Base-by-base conservation (phyloP, 1,139 yeast genomes). In the Debaryomyces coudertii region DNA sequence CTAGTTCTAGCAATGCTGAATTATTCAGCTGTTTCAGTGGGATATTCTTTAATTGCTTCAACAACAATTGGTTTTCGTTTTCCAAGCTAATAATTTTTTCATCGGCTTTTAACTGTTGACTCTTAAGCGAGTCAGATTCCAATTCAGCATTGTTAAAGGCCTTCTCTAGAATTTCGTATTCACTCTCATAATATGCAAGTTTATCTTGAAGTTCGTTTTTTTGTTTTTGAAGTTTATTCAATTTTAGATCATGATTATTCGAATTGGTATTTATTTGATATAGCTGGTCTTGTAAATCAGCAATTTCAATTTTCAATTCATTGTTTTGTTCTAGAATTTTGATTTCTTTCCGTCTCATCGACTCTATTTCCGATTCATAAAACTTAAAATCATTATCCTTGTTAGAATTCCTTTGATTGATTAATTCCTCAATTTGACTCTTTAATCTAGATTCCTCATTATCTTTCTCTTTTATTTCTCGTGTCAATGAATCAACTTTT, bases 181-280 rank as follows among this genome's bases (percentile, higher is more conserved):
- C 71, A 8, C 51, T 49, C 43, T 67, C 72, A 45, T 63, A 66
- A 46, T 53, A 65, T 7, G 52, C 50, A 7, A 68, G 53, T 29
- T 60, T 61, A 22, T 66, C 65, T 8, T 55, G 50, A 27, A 66
- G 51, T 27, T 67, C 64, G 9, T 47, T 44, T 12, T 56, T 53
- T 31, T 63, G 62, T 14, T 46, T 45, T 37, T 53, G 44, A 20
- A 53, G 40, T 27, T 52, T 50, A 36, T 15, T 43, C n/a, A 14
- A 46, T 27, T 40, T 42, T 7, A 51, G 47, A 18, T 51, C 49
- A 22, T 42, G 47, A 16, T 45, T 48, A 34, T 52, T 56, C 4
- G 61, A 41, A 35, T 50, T 54, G 3, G 57, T 44, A 33, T 53
- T 52, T 20, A 43, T 48, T 7, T 54, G 53, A 48, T 53, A 58